These are phyloP conservation scores for Lactarius vividus DNA, from an alignment of 768 basidiomycete species.

Conservation along the genomic window DNA sequence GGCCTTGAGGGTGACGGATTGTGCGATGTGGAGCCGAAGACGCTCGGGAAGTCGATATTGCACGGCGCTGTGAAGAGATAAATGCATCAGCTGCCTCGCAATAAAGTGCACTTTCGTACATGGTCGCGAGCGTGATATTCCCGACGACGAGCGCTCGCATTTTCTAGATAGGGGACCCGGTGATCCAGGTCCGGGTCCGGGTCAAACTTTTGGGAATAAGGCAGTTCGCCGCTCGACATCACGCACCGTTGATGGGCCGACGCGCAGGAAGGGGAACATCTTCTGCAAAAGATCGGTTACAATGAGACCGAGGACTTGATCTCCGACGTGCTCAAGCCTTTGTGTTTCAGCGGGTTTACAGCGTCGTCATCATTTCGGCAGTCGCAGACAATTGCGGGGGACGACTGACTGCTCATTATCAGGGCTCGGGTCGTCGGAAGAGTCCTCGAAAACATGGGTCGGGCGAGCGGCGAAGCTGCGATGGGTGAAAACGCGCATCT, in stretches of 20 bases:
- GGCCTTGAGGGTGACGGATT: constrained; percentile 65
- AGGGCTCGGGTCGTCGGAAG: constrained; percentile 65
- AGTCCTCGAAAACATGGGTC: constrained; percentile 74
- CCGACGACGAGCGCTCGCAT: constrained; percentile 72
- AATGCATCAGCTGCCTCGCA: constrained; percentile 1
- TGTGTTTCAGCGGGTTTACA: constrained; percentile 1
- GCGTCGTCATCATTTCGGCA: neutral
- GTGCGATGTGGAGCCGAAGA: constrained; percentile 66
- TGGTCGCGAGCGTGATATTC: constrained; percentile 67
- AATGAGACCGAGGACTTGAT: constrained; percentile 64
- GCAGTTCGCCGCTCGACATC: neutral
- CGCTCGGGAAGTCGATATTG: constrained; percentile 61
- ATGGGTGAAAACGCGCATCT: constrained; percentile 68
- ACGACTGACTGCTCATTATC: constrained; percentile 73
- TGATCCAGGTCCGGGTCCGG: constrained; percentile 12
- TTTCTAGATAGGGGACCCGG: constrained; percentile 52
- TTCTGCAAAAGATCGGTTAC: constrained; percentile 64
- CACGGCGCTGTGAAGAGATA: constrained; percentile 46
- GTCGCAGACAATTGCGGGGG: constrained; percentile 3
- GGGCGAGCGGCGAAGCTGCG: constrained; percentile 68
- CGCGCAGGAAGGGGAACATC: constrained; percentile 64
- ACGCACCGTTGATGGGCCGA: constrained; percentile 71
- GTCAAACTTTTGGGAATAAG: neutral
- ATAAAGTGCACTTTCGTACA: constrained; percentile 39
- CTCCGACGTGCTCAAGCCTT: constrained; percentile 77